Evolutionary conservation across 495 filamentous ascomycete genomes (phyloP).

Genomic region (Amniculicola lignicola): DNA sequence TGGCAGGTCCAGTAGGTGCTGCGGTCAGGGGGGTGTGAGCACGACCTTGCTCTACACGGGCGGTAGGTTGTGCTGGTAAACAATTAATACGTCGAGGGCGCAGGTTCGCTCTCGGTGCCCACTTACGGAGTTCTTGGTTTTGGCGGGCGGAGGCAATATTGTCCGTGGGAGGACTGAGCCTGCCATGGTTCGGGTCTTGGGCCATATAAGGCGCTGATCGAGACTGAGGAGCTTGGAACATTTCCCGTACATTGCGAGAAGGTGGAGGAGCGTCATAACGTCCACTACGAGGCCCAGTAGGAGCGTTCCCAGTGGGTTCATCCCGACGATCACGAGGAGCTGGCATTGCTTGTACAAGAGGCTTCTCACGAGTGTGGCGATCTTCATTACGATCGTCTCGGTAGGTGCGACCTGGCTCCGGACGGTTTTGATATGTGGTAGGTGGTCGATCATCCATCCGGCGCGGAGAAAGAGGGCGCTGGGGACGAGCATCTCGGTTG

Average conservation of each 20-base stretch:
- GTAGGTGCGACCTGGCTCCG: conserved; percentile 48
- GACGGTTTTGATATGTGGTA: conserved; percentile 37
- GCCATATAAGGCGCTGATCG: conserved; percentile 19
- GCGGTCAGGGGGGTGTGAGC: conserved; percentile 15
- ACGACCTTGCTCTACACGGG: conserved; percentile 3
- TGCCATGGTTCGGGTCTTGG: conserved; percentile 44
- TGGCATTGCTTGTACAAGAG: conserved; percentile 6
- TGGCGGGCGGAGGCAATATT: conserved; percentile 71
- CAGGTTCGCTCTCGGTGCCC: conserved; percentile 49
- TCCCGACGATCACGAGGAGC: conserved; percentile 34
- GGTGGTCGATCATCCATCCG: conserved; percentile 45
- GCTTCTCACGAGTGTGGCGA: conserved; percentile 20
- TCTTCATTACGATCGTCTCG: conserved; percentile 37
- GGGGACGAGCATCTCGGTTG: conserved; percentile 47
- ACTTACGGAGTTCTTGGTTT: too few relatives aligned
- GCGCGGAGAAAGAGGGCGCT: conserved; percentile 51
- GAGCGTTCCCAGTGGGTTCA: conserved; percentile 24
- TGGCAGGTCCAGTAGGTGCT: conserved; percentile 25
- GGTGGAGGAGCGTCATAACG: conserved; percentile 19
- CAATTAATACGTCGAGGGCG: background rate
- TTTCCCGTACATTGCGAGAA: conserved; percentile 22
- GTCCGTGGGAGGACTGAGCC: conserved; percentile 50
- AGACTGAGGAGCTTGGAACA: conserved; percentile 28
- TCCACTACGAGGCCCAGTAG: conserved; percentile 38
- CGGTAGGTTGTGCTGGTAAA: conserved; percentile 4